Conservation (phyloP, 441 rosid species). For the Francoa sonchifolia region DNA sequence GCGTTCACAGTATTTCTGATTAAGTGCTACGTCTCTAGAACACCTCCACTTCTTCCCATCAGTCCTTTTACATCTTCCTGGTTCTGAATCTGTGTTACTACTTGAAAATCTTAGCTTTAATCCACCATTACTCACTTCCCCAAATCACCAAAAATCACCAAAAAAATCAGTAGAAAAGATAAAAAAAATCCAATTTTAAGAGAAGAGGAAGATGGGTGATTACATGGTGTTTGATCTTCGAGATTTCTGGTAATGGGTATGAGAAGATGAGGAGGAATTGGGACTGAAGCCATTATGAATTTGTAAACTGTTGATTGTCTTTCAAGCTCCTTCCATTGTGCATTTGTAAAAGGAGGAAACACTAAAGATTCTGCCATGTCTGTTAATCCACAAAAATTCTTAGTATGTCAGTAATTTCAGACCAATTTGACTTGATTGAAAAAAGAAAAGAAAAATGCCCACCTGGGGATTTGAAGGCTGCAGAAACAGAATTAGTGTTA, state of each 20-base stretch:
- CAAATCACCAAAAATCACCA: not conserved
- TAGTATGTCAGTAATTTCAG: not conserved
- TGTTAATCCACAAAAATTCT: not conserved
- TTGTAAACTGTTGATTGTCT: conserved; percentile 20
- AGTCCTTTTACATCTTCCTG: conserved; percentile 19
- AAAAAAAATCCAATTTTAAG: not conserved
- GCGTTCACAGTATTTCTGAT: conserved; percentile 19
- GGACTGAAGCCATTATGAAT: conserved; percentile 19
- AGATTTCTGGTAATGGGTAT: conserved; percentile 5
- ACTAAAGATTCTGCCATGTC: conserved; percentile 11
- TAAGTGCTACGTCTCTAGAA: conserved; percentile 15
- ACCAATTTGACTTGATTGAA: not conserved
- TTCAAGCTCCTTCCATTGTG: conserved; percentile 21
- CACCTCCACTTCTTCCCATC: conserved; percentile 22
- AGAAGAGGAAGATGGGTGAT: not conserved
- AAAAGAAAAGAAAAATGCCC: not conserved
- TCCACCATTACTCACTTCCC: conserved; percentile 10
- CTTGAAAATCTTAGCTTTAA: conserved; percentile 9
- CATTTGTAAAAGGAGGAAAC: conserved; percentile 18
- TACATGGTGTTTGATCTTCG: not conserved
- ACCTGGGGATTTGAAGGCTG: conserved; percentile 10
- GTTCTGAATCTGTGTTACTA: conserved; percentile 15
- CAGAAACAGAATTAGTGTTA: not conserved
- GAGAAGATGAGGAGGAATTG: conserved; percentile 15
- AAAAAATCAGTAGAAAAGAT: not conserved